A percentile compares a stretch with the other conserved stretches of the same genome.
phyloP scores from a whole-genome alignment of 495 filamentous ascomycete genomes.

The Neurospora tetrasperma region DNA sequence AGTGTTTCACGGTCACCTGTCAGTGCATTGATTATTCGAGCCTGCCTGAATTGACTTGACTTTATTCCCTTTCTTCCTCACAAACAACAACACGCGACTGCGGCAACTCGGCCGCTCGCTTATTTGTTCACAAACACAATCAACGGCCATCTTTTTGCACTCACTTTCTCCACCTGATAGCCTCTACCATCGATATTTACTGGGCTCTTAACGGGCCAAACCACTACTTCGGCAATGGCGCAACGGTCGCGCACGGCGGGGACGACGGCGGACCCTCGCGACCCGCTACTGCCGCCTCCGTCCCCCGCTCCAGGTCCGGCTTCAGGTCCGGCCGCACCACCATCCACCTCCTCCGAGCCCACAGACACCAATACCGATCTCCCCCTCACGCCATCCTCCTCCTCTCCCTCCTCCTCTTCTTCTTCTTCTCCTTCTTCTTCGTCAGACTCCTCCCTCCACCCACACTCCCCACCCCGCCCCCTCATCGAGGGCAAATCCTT shows the following conservation, averaged over 20 bases:
- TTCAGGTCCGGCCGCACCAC: not conserved
- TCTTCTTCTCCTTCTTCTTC: not conserved
- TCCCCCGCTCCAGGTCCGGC: not conserved
- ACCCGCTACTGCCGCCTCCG: not conserved
- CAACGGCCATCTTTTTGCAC: not conserved
- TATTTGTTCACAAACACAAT: not conserved
- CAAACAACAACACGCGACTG: not conserved
- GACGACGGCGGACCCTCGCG: not conserved
- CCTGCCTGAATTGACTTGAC: not conserved
- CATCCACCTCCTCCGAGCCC: not conserved
- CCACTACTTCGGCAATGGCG: not conserved
- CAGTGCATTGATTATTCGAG: not conserved
- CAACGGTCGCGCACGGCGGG: not conserved
- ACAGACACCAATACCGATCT: not conserved
- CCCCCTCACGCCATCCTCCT: not conserved
- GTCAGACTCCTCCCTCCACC: not conserved
- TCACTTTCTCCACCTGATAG: not conserved
- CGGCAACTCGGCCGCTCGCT: not conserved
- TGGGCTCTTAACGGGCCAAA: not conserved
- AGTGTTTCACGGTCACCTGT: not conserved
- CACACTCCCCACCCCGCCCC: not conserved
- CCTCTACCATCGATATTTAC: not conserved
- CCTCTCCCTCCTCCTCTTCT: not conserved
- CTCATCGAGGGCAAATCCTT: conserved; percentile 49
- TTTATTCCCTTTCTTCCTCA: not conserved